Evolutionary conservation across 352 stramenopile genomes (phyloP), one percentile per base, ranked within the genome.

Genomic region (Globisporangium nagaii): DNA sequence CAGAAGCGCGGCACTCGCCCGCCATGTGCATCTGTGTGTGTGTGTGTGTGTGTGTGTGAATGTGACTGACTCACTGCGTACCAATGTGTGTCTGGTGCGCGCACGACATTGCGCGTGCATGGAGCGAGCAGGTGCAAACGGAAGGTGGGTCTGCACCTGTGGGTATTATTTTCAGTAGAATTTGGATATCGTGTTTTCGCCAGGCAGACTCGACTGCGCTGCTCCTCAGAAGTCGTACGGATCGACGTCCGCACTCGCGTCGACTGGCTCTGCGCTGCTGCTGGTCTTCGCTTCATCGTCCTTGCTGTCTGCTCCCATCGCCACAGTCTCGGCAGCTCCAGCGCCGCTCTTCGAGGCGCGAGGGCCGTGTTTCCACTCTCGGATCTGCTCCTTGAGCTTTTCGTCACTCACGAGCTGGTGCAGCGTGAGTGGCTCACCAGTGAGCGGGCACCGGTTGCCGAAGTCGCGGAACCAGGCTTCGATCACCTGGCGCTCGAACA

Each of bases 401-500:
- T 74, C 62, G 32, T 91, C 81, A 11, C 54, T 59, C 27, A 60
- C 53, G 8, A 93, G 53, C 47, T 93, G 67, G 15, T 62, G 55
- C 22, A 76, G 51, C 13, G 67, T 74, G 1, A 93, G 71, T 15
- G 83, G 80, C 59, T 93, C 70, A 3, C 77, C 79, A 2, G 79
- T 90, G 22, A 92, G 56, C 27, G 81, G 84, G 37, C 81, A 94
- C 19, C 81, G 77, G 42, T 91, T 91, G 41, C 81, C 84, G 60
- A 91, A 93, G 56, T 92, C 79, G 25, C 75, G 73, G 32, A 91
- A 88, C 81, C 84, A 92, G 12, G 73, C 72, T 49, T 94, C 77
- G 44, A 94, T 82, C 19, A 91, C 77, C 25, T 81, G 68, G 8
- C 75, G 70, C 55, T 93, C 80, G 57, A 88, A 91, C 3, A 90